Evolutionary conservation across 257 asterid species (phyloP), one percentile per base, ranked within the genome.

Genomic region (Paulownia fortunei): DNA sequence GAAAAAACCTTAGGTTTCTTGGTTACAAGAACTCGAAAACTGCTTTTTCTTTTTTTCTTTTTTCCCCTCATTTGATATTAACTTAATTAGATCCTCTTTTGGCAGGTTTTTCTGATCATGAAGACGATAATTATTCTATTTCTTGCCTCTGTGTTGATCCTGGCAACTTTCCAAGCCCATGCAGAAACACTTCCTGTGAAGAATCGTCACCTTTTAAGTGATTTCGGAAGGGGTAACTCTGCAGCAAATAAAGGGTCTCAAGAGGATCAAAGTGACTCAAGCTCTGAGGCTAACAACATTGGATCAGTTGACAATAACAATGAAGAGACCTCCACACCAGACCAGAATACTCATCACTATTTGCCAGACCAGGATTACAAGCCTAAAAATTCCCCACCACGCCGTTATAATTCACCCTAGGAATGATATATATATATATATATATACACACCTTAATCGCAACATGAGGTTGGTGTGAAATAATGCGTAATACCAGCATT

Each of bases 321-420:
- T 6, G 79, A 72, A 0, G 70, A 63, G 26, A 37, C 46, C 7
- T 3, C 47, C 0, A 72, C 69, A 3, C 44, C 42, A 0, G 82
- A 51, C 10, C 77, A 70, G 56, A 76, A 71, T 32, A 60, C 65
- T 15, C 83, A 79, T 32, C 83, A 52, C 68, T 73, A 79, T 32
- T 52, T 72, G 61, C 75, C 75, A 0, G 82, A 78, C 66, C 79
- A 73, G 52, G 79, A 79, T 26, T 46, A 44, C 73, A 68, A 44
- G 69, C 69, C 69, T 4, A 26, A 32, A 2, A 65, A 41, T 6
- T 51, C 73, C 12, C 73, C 55, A 7, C 34, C 18, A 6, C 52
- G 54, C 72, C n/a, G n/a, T n/a, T n/a, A n/a, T n/a, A n/a, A n/a
- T n/a, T n/a, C n/a, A n/a, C n/a, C n/a, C n/a, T n/a, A n/a, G n/a